Base-by-base conservation (phyloP, 2,329 filamentous ascomycete genomes). In the Botrytis fragariae region DNA sequence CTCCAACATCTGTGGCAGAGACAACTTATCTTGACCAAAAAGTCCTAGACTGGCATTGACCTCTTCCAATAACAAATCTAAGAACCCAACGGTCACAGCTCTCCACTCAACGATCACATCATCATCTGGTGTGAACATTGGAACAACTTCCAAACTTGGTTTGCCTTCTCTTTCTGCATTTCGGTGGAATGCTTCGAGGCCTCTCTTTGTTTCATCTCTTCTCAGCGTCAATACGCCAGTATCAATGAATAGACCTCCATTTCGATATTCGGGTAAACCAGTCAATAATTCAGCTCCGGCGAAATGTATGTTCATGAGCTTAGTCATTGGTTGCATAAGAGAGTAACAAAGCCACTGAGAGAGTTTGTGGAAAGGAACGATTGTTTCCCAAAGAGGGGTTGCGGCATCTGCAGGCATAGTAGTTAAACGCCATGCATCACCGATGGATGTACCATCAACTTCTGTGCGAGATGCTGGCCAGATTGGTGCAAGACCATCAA, bases 311-410 rank as follows among this genome's bases (percentile, higher is more conserved):
- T 92, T 89, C 78, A 97, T 89, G 35, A 97, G 83, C 76, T 90
- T 92, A 72, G 91, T 89, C 91, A 97, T 97, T 0, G 94, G 94
- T 37, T 94, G 91, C 93, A 97, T 97, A 72, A 98, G 88, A 3
- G 94, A 97, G 83, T 97, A 97, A 68, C 92, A 93, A 72, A 98
- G 90, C 95, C 95, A 98, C 82, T 97, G 94, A 0, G 94, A 97
- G 51, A 97, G 87, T 83, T 97, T 97, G 85, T 98, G 95, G 84
- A 97, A 97, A 0, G 94, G 94, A 18, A 95, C 89, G 78, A 97
- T 95, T 77, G 87, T 91, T 81, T 95, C 92, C 92, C 92, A 94
- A 0, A 90, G 87, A 76, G 90, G 85, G 10, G 88, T 88, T 75
- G 82, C 73, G 69, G 82, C 78, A 42, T 79, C 74, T 22, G 78